Conservation (phyloP, 805 yeast genomes). For the Teunomyces atbi region DNA sequence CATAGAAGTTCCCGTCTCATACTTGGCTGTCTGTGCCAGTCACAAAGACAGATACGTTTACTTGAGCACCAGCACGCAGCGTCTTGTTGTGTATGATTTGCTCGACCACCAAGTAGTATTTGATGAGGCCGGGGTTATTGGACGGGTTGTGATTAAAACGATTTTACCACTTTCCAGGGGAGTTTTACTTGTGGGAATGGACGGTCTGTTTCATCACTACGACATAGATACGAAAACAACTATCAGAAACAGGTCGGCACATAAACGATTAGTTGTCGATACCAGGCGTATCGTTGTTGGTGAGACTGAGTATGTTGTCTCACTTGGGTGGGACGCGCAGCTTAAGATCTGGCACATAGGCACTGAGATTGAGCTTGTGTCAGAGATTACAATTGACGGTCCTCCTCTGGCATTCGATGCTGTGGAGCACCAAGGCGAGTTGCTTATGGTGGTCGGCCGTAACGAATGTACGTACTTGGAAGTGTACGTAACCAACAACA, state of each 20-base stretch:
- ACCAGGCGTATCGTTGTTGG: constrained; percentile 21
- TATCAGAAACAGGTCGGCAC: constrained; percentile 20
- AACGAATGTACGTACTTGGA: constrained; percentile 58
- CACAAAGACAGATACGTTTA: constrained; percentile 7
- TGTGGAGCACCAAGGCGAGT: constrained; percentile 20
- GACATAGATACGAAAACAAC: constrained; percentile 4
- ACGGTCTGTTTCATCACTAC: constrained; percentile 37
- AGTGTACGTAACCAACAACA: constrained; percentile 25
- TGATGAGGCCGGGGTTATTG: constrained; percentile 11
- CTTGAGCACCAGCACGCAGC: constrained; percentile 9
- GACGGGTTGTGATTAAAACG: constrained; percentile 33
- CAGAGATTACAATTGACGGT: constrained; percentile 38
- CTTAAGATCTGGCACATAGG: constrained; percentile 36
- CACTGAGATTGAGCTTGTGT: constrained; percentile 10
- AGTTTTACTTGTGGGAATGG: constrained; percentile 50
- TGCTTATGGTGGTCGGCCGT: constrained; percentile 54
- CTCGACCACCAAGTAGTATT: constrained; percentile 9
- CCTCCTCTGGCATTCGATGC: constrained; percentile 54
- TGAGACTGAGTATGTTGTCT: constrained; percentile 38
- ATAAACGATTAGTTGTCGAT: constrained; percentile 37
- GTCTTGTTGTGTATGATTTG: constrained; percentile 18
- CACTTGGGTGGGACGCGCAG: constrained; percentile 60
- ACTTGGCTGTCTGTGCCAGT: constrained; percentile 23
- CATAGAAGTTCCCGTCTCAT: constrained; percentile 14
- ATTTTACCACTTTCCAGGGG: constrained; percentile 20